These are phyloP conservation scores for Mollisiaceae sp. DNA, from an alignment of 2,329 filamentous ascomycete species.

Conservation along the genomic window DNA sequence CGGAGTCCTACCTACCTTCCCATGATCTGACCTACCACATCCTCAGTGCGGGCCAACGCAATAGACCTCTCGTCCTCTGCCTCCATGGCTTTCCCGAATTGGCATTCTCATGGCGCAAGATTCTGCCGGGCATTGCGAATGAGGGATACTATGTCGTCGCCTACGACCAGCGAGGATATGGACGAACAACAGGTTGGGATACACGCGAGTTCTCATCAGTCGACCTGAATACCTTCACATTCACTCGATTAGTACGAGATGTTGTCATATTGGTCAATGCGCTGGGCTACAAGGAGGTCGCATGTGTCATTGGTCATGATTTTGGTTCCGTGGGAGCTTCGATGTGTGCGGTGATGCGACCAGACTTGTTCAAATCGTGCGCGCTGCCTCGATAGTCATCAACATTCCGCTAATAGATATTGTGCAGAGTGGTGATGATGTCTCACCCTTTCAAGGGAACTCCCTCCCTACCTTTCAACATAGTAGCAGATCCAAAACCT, in stretches of 20 bases:
- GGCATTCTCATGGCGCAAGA: constrained; percentile 71
- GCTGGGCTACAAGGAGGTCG: constrained; percentile 62
- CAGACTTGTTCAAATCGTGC: constrained; percentile 65
- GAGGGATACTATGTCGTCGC: constrained; percentile 70
- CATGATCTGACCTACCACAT: constrained; percentile 66
- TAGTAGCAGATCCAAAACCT: constrained; percentile 42
- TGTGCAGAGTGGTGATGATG: constrained; percentile 58
- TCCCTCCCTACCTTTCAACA: constrained; percentile 54
- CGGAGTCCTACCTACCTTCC: constrained; percentile 61
- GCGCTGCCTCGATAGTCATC: neutral
- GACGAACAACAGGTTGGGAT: constrained; percentile 67
- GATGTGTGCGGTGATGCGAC: constrained; percentile 64
- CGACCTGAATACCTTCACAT: constrained; percentile 60
- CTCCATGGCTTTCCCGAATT: constrained; percentile 73
- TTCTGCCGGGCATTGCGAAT: constrained; percentile 62
- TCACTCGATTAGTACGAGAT: constrained; percentile 65
- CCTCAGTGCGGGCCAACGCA: constrained; percentile 55
- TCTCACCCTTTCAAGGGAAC: constrained; percentile 67
- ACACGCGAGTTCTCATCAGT: constrained; percentile 54
- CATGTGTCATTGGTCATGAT: constrained; percentile 69
- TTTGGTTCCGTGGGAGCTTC: constrained; percentile 67
- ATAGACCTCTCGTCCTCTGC: constrained; percentile 62
- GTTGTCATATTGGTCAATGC: constrained; percentile 64
- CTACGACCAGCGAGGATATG: constrained; percentile 71
- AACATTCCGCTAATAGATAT: neutral